Percentiles rank a stretch among this genome's conserved stretches.
phyloP scores from a whole-genome alignment of 2,329 filamentous ascomycete genomes.

The Rhynchosporium graminicola region DNA sequence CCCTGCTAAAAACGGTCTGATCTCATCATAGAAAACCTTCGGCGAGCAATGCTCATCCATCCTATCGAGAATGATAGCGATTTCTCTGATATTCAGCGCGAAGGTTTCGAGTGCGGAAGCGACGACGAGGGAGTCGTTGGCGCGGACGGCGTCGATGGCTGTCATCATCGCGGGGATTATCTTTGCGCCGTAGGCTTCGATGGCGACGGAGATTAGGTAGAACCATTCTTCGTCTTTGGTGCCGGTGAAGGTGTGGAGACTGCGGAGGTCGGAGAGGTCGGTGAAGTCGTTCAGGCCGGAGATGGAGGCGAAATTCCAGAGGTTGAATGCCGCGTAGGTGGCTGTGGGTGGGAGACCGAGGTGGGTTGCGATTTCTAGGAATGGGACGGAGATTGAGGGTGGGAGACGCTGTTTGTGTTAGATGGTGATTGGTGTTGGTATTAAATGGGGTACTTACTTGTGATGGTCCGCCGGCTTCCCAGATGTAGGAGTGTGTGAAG shows the following conservation, averaged over 20 bases:
- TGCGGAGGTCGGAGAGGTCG: conserved; percentile 64
- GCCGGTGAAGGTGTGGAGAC: conserved; percentile 82
- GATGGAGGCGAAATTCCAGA: conserved; percentile 85
- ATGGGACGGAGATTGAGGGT: conserved; percentile 73
- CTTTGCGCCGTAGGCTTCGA: conserved; percentile 77
- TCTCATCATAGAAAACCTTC: conserved; percentile 83
- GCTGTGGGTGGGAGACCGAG: conserved; percentile 84
- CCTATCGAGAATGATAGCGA: conserved; percentile 68
- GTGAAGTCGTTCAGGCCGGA: conserved; percentile 46
- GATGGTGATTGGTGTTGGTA: conserved; percentile 3
- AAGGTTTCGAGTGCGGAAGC: conserved; percentile 65
- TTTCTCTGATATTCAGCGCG: conserved; percentile 65
- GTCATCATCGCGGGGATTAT: conserved; percentile 76
- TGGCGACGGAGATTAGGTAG: conserved; percentile 83
- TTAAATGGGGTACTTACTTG: conserved; percentile 56
- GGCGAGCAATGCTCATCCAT: conserved; percentile 93
- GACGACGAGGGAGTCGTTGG: conserved; percentile 61
- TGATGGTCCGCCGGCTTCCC: conserved; percentile 75
- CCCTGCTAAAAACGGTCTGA: conserved; percentile 85
- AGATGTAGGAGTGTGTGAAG: conserved; percentile 83
- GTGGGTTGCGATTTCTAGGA: conserved; percentile 68
- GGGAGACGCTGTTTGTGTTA: conserved; percentile 59
- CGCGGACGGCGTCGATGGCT: conserved; percentile 69
- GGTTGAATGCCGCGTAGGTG: conserved; percentile 82
- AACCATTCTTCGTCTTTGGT: conserved; percentile 95